Conservation (phyloP, 2,329 filamentous ascomycete genomes). For the Pseudogymnoascus sp. region DNA sequence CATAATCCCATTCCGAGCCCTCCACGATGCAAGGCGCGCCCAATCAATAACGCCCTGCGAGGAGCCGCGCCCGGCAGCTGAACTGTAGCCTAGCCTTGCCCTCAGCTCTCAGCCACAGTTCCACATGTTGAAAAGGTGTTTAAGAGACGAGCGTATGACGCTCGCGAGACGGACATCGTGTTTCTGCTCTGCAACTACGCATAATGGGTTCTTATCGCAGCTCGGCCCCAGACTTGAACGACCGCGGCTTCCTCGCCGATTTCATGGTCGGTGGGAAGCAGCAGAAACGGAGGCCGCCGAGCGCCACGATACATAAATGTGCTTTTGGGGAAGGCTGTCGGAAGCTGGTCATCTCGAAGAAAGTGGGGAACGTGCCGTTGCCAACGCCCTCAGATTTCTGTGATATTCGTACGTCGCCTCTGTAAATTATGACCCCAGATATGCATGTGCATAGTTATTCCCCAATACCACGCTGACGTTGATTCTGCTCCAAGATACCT, state of each 20-base stretch:
- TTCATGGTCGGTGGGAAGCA: not conserved
- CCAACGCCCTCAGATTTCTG: not conserved
- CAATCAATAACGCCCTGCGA: conserved; percentile 1
- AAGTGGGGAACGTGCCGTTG: not conserved
- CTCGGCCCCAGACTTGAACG: not conserved
- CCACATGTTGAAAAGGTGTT: not conserved
- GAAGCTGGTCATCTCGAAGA: not conserved
- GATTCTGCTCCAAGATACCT: not conserved
- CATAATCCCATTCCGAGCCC: not conserved
- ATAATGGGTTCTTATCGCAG: not conserved
- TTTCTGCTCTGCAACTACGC: not conserved
- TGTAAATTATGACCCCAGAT: not conserved
- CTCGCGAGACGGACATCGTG: not conserved
- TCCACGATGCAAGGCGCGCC: not conserved
- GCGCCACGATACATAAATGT: not conserved
- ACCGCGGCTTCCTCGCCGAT: not conserved
- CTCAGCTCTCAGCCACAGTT: not conserved
- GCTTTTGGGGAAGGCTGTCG: not conserved
- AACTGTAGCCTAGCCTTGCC: conserved; percentile 3
- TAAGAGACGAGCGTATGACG: not conserved
- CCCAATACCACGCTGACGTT: not conserved
- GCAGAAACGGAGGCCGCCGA: not conserved
- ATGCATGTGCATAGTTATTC: not conserved
- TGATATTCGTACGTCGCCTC: not conserved
- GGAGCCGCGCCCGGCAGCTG: not conserved